Base-by-base conservation (phyloP, 2,329 filamentous ascomycete species). In the Colletotrichum scovillei region DNA sequence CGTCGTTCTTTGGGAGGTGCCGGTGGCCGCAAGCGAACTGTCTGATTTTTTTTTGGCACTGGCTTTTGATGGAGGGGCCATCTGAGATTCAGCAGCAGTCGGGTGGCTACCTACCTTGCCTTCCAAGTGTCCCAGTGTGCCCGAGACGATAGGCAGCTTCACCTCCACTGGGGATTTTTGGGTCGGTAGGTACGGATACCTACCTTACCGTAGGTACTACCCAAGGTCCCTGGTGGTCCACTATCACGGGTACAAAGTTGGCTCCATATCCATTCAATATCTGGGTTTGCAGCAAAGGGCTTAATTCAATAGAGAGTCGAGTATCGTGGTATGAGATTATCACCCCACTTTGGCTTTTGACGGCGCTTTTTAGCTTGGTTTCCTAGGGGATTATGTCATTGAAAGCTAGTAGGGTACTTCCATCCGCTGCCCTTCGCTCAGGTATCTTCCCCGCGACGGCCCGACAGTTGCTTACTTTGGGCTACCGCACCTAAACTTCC, bases 301-400 rank as follows among this genome's bases (percentile, higher is more conserved):
- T 56, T 49, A 26, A 68, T 67, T 38, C 46, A 65, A 30, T 72
- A 72, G 66, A 58, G 16, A 38, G 8, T n/a, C 12, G 26, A 53
- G 70, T 52, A 62, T 12, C 26, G 12, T 38, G 22, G 49, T 65
- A 69, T 30, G 67, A 60, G 28, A 55, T 52, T 63, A 2, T 35
- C 22, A 58, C 52, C 57, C 58, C 64, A 68, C 28, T 42, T 63
- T 72, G 62, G 38, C 55, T 46, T 35, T 58, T 24, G 26, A 6
- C 16, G 9, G 56, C 46, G 59, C 16, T 46, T 24, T 35, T 55
- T 24, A 38, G 59, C 12, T 35, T 53, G 22, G 49, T 71, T 49
- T 57, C 55, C 56, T 5, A 32, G 46, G 67, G 67, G 62, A 62
- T 52, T 73, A 66, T 70, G 71, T 73, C 67, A 73, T 65, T 26